A percentile compares a stretch with the other conserved stretches of the same genome.
Conservation (phyloP, 331 rosid genomes). For the Acacia pycnantha region DNA sequence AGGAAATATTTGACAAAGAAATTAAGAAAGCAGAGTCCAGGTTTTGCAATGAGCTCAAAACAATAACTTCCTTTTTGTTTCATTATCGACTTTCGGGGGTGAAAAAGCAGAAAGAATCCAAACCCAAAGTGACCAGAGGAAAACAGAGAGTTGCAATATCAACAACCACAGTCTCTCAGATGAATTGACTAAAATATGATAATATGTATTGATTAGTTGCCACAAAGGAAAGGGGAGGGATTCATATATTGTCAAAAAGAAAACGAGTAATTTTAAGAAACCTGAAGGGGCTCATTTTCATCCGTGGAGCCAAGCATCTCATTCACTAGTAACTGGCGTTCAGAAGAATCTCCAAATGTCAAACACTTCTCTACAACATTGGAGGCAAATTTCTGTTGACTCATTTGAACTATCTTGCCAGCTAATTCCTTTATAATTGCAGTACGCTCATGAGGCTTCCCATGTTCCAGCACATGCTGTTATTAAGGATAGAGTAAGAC, state of each 20-base stretch:
- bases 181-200: not conserved
- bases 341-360: conserved; percentile 86
- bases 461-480: conserved; percentile 99
- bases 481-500: conserved; percentile 9
- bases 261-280: conserved; percentile 17
- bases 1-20: not conserved
- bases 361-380: conserved; percentile 95
- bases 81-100: not conserved
- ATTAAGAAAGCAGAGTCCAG: not conserved
- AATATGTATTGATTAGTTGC: not conserved
- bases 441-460: conserved; percentile 91
- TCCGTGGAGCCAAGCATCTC: conserved; percentile 98
- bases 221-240: not conserved
- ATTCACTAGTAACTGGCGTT: conserved; percentile 79
- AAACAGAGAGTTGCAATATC: not conserved
- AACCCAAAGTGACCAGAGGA: not conserved
- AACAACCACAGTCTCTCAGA: not conserved
- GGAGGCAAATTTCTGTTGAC: conserved; percentile 97
- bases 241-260: not conserved
- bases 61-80: not conserved
- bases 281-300: conserved; percentile 99
- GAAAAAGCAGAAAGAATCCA: not conserved
- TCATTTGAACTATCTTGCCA: conserved; percentile 91
- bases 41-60: not conserved
- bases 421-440: conserved; percentile 91